A percentile compares a stretch with the other conserved stretches of the same genome.
Conservation (phyloP, 768 basidiomycete genomes). For the Suillus brevipes region DNA sequence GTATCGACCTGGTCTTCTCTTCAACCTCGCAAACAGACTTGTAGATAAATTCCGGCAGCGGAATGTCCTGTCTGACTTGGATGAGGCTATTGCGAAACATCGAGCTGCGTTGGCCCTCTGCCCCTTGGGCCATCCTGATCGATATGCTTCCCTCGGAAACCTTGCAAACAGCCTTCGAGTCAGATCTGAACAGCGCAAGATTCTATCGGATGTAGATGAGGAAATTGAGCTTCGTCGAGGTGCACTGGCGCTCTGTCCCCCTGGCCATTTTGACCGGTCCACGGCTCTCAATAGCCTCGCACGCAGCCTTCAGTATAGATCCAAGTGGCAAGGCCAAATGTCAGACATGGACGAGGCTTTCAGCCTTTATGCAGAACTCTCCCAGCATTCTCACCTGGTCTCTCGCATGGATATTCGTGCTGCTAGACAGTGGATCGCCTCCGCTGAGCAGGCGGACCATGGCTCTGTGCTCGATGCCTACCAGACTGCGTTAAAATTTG, state of each 20-base stretch:
- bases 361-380: conserved; percentile 24
- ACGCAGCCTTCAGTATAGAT: conserved; percentile 22
- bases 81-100: conserved; percentile 14
- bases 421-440: conserved; percentile 22
- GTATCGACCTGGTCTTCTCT: conserved; percentile 4
- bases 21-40: conserved; percentile 16
- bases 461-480: conserved; percentile 30
- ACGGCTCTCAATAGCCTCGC: conserved; percentile 18
- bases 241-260: conserved; percentile 21
- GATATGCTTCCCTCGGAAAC: conserved; percentile 6
- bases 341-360: conserved; percentile 23
- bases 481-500: conserved; percentile 24
- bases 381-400: conserved; percentile 12
- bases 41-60: conserved; percentile 12
- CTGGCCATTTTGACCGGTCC: conserved; percentile 14
- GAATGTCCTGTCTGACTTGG: conserved; percentile 12
- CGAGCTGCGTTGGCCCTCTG: conserved; percentile 13
- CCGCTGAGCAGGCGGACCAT: conserved; percentile 21
- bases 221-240: conserved; percentile 19
- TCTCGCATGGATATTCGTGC: conserved; percentile 19
- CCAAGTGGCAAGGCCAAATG: conserved; percentile 20
- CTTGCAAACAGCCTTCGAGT: neutral
- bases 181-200: neutral
- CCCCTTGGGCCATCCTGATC: conserved; percentile 14
- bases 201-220: conserved; percentile 7